Percentiles rank a stretch among this genome's conserved stretches.
phyloP scores from a whole-genome alignment of 2,329 filamentous ascomycete genomes.

The Penicillium vulpinum region DNA sequence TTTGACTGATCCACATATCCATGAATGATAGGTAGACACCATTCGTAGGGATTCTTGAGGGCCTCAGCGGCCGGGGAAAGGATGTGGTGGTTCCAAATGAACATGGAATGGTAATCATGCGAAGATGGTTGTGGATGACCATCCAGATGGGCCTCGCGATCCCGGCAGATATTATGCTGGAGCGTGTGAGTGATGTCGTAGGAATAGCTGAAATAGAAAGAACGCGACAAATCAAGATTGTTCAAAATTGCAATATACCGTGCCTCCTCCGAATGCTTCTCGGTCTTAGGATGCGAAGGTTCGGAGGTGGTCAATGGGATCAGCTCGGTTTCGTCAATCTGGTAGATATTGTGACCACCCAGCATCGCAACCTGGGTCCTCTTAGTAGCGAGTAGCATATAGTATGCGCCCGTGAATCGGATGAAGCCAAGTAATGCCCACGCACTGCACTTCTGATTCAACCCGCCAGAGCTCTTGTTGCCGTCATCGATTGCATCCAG shows the following conservation, averaged over 20 bases:
- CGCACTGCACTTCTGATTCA: conserved; percentile 84
- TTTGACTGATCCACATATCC: conserved; percentile 93
- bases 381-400: conserved; percentile 96
- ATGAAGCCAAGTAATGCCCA: conserved; percentile 97
- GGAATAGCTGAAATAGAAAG: conserved; percentile 98
- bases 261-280: conserved; percentile 83
- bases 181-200: conserved; percentile 93
- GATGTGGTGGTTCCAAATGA: conserved; percentile 94
- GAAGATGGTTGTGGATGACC: conserved; percentile 64
- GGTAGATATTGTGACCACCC: conserved; percentile 93
- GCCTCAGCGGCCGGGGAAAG: conserved; percentile 70
- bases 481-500: conserved; percentile 93
- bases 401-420: conserved; percentile 90
- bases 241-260: conserved; percentile 86
- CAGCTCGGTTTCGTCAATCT: conserved; percentile 89
- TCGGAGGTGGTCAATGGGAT: conserved; percentile 77
- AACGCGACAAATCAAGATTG: conserved; percentile 84
- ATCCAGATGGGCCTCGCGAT: conserved; percentile 69
- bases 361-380: conserved; percentile 94
- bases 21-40: conserved; percentile 94
- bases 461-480: conserved; percentile 83
- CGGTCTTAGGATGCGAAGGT: conserved; percentile 68
- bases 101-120: conserved; percentile 92
- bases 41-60: conserved; percentile 83
- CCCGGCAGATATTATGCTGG: conserved; percentile 85